Percentiles rank a stretch among this genome's conserved stretches.
These are phyloP conservation scores for Dysphania ambrosioides DNA, from an alignment of 148 eudicot species.

Conservation along the genomic window DNA sequence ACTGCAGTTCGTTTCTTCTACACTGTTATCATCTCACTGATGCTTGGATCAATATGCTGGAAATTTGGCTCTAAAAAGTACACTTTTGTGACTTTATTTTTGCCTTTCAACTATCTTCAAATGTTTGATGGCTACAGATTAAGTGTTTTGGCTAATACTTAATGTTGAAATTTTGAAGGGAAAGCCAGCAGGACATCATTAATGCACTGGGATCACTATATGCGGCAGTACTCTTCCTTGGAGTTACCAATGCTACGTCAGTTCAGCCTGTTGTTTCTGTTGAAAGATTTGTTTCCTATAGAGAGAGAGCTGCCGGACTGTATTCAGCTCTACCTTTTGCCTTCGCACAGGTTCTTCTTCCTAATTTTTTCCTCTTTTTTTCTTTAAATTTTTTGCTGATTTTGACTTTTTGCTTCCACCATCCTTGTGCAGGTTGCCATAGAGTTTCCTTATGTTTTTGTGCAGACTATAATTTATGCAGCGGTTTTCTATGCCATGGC, in stretches of 20 bases:
- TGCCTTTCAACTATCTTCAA: background rate
- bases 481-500: slow-evolving; percentile 82
- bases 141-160: slow-evolving; percentile 10
- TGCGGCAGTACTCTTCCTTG: slow-evolving; percentile 82
- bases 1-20: slow-evolving; percentile 99
- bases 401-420: background rate
- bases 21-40: slow-evolving; percentile 81
- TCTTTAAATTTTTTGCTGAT: background rate
- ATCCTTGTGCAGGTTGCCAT: slow-evolving; percentile 66
- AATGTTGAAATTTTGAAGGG: slow-evolving; percentile 38
- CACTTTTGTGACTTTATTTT: slow-evolving; percentile 1
- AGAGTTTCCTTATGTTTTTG: slow-evolving; percentile 93
- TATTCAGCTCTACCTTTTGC: slow-evolving; percentile 97
- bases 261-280: slow-evolving; percentile 97
- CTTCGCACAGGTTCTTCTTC: slow-evolving; percentile 72
- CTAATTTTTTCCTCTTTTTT: background rate
- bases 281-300: slow-evolving; percentile 93
- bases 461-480: slow-evolving; percentile 74
- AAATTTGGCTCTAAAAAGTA: slow-evolving; percentile 90
- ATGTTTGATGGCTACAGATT: background rate
- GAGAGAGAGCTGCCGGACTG: slow-evolving; percentile 98
- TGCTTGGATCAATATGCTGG: slow-evolving; percentile 99
- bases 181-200: slow-evolving; percentile 68
- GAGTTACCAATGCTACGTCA: slow-evolving; percentile 89
- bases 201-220: slow-evolving; percentile 97